phyloP scores from a whole-genome alignment of 2,329 filamentous ascomycete species.

The Pseudopithomyces chartarum region DNA sequence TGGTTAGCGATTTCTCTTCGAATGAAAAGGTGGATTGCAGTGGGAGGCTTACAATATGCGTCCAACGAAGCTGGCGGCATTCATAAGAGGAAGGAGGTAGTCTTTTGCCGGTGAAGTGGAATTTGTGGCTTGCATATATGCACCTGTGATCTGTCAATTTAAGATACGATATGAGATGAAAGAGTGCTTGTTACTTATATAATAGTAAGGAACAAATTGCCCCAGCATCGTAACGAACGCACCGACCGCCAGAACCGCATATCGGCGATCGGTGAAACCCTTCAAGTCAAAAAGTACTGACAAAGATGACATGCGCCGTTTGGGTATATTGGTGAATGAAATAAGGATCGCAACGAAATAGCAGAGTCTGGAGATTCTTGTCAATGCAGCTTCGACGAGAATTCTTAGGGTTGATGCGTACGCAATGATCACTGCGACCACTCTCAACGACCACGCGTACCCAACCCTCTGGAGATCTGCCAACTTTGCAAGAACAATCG shows the following conservation, averaged over 20 bases:
- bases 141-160: constrained; percentile 53
- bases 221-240: constrained; percentile 37
- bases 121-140: constrained; percentile 63
- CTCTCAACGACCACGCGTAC: constrained; percentile 65
- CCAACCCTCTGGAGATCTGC: constrained; percentile 56
- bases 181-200: constrained; percentile 38
- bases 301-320: constrained; percentile 20
- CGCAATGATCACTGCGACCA: constrained; percentile 60
- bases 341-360: constrained; percentile 46
- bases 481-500: constrained; percentile 61
- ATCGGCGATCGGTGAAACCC: constrained; percentile 38
- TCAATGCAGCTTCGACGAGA: background rate
- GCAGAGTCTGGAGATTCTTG: constrained; percentile 36
- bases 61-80: constrained; percentile 60
- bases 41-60: constrained; percentile 53
- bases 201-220: constrained; percentile 37
- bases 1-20: background rate
- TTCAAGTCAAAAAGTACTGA: constrained; percentile 38
- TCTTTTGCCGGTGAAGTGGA: constrained; percentile 50
- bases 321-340: constrained; percentile 31
- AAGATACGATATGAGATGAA: constrained; percentile 40
- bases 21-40: constrained; percentile 52
- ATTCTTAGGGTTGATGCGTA: constrained; percentile 12
- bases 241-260: constrained; percentile 36
- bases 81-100: constrained; percentile 53